Conservation (phyloP, 192 early-diverging fungal genomes). For the Fimicolochytrium jonesii region DNA sequence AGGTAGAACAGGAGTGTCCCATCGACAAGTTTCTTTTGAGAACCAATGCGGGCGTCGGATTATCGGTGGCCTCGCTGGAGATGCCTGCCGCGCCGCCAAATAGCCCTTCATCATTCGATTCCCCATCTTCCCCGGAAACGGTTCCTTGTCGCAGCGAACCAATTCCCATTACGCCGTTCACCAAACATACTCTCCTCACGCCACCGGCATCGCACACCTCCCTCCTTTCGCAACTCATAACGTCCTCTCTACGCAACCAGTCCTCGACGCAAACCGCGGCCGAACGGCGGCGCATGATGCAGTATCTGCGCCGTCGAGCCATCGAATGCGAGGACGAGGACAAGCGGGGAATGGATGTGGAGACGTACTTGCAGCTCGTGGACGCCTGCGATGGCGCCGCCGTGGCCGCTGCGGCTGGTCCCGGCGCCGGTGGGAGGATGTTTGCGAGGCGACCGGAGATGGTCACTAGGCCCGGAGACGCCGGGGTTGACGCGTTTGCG, state of each 20-base stretch:
- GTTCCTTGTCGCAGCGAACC: too few relatives aligned
- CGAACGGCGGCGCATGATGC: slow-evolving; percentile 1
- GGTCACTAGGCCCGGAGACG: not conserved
- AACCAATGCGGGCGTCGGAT: too few relatives aligned
- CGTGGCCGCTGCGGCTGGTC: not conserved
- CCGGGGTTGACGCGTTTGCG: not conserved
- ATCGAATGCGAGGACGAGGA: slow-evolving; percentile 7
- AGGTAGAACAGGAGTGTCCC: too few relatives aligned
- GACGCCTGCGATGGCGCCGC: slow-evolving; percentile 11
- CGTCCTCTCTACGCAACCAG: slow-evolving; percentile 2
- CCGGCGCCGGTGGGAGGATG: not conserved
- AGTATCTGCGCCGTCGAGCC: slow-evolving; percentile 3
- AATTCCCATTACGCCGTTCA: not conserved
- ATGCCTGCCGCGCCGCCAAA: too few relatives aligned
- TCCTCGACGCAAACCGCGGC: not conserved
- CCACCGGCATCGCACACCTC: not conserved
- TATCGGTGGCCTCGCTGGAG: too few relatives aligned
- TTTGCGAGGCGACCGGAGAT: not conserved
- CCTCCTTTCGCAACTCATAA: slow-evolving; percentile 3
- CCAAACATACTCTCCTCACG: slow-evolving; percentile 8
- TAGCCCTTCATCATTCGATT: too few relatives aligned
- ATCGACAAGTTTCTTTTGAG: too few relatives aligned
- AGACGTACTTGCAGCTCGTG: slow-evolving; percentile 15
- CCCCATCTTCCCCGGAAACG: too few relatives aligned
- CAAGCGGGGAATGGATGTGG: slow-evolving; percentile 16